Conservation (phyloP, 78 protist genomes). For the Anaeramoeba ignava region DNA sequence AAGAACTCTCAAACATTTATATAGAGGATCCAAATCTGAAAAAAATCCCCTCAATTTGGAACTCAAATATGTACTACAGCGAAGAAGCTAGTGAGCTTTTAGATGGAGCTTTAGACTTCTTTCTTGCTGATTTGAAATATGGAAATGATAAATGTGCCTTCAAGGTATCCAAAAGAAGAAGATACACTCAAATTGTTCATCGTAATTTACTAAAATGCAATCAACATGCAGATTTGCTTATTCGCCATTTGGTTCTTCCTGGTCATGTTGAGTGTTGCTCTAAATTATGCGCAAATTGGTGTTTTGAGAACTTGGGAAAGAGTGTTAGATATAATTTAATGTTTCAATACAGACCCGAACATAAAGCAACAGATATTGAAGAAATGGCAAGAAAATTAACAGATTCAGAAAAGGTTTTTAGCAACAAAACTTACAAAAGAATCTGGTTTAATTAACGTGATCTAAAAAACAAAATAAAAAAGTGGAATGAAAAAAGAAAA, state of each 20-base stretch:
- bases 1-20: not conserved
- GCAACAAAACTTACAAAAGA: not conserved
- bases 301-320: not conserved
- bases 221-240: not conserved
- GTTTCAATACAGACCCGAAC: not conserved
- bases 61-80: constrained; percentile 1
- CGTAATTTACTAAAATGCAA: not conserved
- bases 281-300: not conserved
- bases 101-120: not conserved
- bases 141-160: constrained; percentile 2
- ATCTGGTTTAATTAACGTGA: not conserved
- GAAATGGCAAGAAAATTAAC: not conserved
- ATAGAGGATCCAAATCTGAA: too few species aligned
- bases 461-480: too few species aligned
- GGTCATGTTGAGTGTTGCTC: not conserved
- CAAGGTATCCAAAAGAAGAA: not conserved
- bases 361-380: not conserved
- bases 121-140: constrained; percentile 1
- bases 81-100: constrained; percentile 4
- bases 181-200: not conserved
- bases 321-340: not conserved
- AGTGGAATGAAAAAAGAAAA: too few species aligned
- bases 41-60: constrained; percentile 1
- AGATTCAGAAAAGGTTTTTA: not conserved
- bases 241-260: not conserved